A percentile compares a stretch with the other conserved stretches of the same genome.
phyloP scores from a whole-genome alignment of 106 monocot genomes.

The Hemerocallis citrina region DNA sequence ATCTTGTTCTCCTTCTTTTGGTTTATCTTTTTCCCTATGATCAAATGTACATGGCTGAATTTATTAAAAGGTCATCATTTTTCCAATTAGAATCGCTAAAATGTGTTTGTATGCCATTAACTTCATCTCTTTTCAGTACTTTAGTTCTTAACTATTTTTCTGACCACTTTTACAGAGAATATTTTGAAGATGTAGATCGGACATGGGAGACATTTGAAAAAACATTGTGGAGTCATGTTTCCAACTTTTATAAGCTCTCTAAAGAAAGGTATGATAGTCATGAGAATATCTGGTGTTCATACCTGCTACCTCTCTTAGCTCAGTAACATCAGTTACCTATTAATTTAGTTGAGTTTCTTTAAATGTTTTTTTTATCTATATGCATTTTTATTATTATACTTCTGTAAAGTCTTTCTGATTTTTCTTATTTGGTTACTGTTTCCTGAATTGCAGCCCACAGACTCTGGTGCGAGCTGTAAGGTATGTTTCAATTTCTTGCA shows the following conservation, averaged over 20 bases:
- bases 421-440: background rate
- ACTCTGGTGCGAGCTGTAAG: slow-evolving; percentile 86
- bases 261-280: slow-evolving; percentile 64
- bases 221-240: slow-evolving; percentile 74
- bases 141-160: background rate
- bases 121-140: background rate
- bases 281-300: background rate
- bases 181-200: slow-evolving; percentile 95
- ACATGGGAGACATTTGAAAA: slow-evolving; percentile 99
- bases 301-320: background rate
- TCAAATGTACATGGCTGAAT: background rate
- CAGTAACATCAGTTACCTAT: background rate
- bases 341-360: background rate
- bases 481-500: slow-evolving; percentile 27
- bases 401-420: background rate
- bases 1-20: background rate
- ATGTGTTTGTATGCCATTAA: background rate
- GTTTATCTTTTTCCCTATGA: background rate
- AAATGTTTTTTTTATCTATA: too few relatives aligned
- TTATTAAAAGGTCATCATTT: background rate
- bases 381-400: background rate
- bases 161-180: slow-evolving; percentile 47
- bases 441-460: slow-evolving; percentile 73
- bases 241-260: slow-evolving; percentile 83
- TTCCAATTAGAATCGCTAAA: background rate